A percentile compares a stretch with the other conserved stretches of the same genome.
phyloP scores from a whole-genome alignment of 805 yeast species.

The Hanseniaspora occidentalis region DNA sequence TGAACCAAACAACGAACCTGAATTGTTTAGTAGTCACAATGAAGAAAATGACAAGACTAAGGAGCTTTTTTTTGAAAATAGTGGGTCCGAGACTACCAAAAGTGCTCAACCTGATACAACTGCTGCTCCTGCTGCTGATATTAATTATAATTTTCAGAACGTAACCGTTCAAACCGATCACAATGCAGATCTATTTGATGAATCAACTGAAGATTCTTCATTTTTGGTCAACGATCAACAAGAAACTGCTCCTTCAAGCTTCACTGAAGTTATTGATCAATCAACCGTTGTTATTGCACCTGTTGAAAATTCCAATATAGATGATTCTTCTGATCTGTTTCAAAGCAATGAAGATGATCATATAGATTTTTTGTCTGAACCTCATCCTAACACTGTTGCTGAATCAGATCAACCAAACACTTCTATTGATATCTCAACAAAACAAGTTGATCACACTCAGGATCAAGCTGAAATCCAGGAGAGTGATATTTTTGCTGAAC shows the following conservation, averaged over 20 bases:
- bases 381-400: too few species aligned
- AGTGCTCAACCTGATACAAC: neutral
- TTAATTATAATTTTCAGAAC: too few species aligned
- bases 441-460: too few species aligned
- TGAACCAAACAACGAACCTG: neutral
- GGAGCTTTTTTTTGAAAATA: neutral
- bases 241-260: neutral
- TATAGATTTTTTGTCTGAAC: too few species aligned
- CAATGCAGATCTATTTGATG: too few species aligned
- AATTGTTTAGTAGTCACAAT: conserved; percentile 4
- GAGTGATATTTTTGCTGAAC: too few species aligned
- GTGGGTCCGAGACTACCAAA: neutral
- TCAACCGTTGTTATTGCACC: neutral
- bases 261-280: neutral
- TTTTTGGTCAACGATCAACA: neutral
- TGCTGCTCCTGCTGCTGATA: neutral
- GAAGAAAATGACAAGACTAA: neutral
- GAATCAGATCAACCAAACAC: too few species aligned
- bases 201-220: neutral
- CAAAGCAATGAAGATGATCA: neutral
- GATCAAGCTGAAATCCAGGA: too few species aligned
- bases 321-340: neutral
- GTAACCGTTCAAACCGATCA: too few species aligned
- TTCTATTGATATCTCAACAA: too few species aligned
- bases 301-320: neutral